phyloP scores from a whole-genome alignment of 148 eudicot species.

The Fagopyrum tataricum region DNA sequence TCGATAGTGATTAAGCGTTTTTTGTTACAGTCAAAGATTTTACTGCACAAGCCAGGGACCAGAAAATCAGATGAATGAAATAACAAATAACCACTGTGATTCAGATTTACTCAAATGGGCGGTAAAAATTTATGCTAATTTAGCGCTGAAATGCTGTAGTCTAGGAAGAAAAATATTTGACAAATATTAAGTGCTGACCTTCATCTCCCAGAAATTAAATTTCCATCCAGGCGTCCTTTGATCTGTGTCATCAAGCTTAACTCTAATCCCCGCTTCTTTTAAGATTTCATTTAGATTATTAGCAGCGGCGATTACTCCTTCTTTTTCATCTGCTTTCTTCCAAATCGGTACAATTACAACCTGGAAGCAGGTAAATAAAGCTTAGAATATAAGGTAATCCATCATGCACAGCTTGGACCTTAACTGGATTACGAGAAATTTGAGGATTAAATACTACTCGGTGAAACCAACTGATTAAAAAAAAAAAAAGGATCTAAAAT shows the following conservation, averaged over 20 bases:
- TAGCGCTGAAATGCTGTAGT: not conserved
- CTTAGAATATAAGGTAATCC: too few species aligned
- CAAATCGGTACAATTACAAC: conserved; percentile 91
- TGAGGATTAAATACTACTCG: too few species aligned
- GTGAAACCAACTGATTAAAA: too few species aligned
- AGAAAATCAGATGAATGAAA: not conserved
- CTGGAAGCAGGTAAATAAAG: conserved; percentile 22
- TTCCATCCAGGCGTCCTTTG: conserved; percentile 99
- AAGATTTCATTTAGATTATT: conserved; percentile 47
- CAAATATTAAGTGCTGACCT: conserved; percentile 37
- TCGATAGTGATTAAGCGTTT: not conserved
- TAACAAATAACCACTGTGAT: not conserved
- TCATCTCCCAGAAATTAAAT: conserved; percentile 98
- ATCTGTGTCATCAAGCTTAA: conserved; percentile 84
- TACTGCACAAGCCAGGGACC: not conserved
- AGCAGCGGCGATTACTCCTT: conserved; percentile 69
- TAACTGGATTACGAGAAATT: too few species aligned
- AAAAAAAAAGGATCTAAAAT: too few species aligned
- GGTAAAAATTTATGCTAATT: not conserved
- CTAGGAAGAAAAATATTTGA: not conserved
- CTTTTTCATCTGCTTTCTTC: conserved; percentile 82
- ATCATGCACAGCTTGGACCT: too few species aligned
- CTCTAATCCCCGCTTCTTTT: conserved; percentile 69
- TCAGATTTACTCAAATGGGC: not conserved
- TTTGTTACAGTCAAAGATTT: not conserved